Percentiles rank a stretch among this genome's conserved stretches.
Conservation (phyloP, 371 early-diverging fungal species). For the Furculomyces boomerangus region DNA sequence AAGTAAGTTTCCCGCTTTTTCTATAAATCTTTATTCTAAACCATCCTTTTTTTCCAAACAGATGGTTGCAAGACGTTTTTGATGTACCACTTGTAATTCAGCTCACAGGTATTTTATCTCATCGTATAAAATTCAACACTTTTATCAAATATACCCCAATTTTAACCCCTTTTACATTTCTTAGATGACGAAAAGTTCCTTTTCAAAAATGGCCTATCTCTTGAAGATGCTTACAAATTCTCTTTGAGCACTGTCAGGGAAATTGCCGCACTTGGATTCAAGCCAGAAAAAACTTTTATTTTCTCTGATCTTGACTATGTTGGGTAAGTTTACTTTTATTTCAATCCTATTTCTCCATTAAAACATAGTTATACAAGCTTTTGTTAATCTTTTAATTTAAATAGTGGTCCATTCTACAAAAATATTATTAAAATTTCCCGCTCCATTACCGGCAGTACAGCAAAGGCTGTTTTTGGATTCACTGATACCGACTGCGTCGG, state of each 20-base stretch:
- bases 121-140: background rate
- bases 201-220: slow-evolving; percentile 80
- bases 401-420: slow-evolving; percentile 62
- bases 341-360: background rate
- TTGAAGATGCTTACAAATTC: slow-evolving; percentile 72
- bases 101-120: slow-evolving; percentile 39
- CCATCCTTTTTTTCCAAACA: too few relatives aligned
- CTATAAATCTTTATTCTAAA: too few relatives aligned
- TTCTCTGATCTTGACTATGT: slow-evolving; percentile 90
- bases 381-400: background rate
- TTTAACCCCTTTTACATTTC: background rate
- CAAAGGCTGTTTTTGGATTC: slow-evolving; percentile 88
- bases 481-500: slow-evolving; percentile 76
- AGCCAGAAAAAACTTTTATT: slow-evolving; percentile 97
- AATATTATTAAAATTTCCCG: slow-evolving; percentile 79
- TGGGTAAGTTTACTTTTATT: slow-evolving; percentile 21
- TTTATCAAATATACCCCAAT: background rate
- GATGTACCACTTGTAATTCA: slow-evolving; percentile 95
- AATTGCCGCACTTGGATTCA: slow-evolving; percentile 97
- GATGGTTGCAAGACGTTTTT: slow-evolving; percentile 94
- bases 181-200: slow-evolving; percentile 98
- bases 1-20: slow-evolving; percentile 26
- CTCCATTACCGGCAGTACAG: slow-evolving; percentile 63
- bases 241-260: slow-evolving; percentile 86
- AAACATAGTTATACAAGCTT: background rate